Percentiles rank a stretch among this genome's conserved stretches.
phyloP scores from a whole-genome alignment of 2,329 filamentous ascomycete species.

The Salinomyces thailandicus region DNA sequence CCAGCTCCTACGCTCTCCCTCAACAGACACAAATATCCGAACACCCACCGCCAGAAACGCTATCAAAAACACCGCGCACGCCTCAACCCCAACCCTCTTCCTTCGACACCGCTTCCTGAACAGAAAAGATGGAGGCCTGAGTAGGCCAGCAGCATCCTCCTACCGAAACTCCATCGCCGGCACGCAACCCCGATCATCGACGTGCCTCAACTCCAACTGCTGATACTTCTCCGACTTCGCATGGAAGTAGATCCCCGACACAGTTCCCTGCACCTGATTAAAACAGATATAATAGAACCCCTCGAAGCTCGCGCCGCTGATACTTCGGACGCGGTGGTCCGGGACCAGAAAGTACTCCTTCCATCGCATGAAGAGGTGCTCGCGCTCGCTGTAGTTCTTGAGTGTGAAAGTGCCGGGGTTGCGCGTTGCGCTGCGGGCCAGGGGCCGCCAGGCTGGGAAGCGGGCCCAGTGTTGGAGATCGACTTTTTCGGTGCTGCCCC shows the following conservation, averaged over 20 bases:
- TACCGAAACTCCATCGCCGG: slow-evolving; percentile 80
- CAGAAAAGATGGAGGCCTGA: no score
- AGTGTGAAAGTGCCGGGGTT: slow-evolving; percentile 44
- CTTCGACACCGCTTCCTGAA: no score
- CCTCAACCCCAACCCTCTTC: no score
- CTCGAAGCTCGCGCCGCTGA: slow-evolving; percentile 91
- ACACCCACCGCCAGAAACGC: no score
- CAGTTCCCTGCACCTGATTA: slow-evolving; percentile 75
- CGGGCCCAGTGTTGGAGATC: slow-evolving; percentile 89
- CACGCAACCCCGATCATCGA: slow-evolving; percentile 73
- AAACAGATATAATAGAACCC: slow-evolving; percentile 99
- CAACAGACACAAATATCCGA: no score
- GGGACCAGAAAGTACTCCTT: slow-evolving; percentile 97
- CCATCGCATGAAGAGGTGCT: slow-evolving; percentile 98
- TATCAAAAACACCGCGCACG: no score
- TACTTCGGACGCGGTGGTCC: slow-evolving; percentile 82
- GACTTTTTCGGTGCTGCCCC: slow-evolving; percentile 85
- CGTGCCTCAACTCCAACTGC: slow-evolving; percentile 81
- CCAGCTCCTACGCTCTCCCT: no score
- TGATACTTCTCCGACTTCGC: slow-evolving; percentile 98
- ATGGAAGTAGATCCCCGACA: slow-evolving; percentile 95
- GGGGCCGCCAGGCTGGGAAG: slow-evolving; percentile 75
- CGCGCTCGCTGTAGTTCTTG: slow-evolving; percentile 64
- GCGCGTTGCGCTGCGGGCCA: slow-evolving; percentile 43
- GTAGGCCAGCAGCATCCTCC: no score